Conservation (phyloP, 2,329 filamentous ascomycete genomes). For the Phialocephala sp. region DNA sequence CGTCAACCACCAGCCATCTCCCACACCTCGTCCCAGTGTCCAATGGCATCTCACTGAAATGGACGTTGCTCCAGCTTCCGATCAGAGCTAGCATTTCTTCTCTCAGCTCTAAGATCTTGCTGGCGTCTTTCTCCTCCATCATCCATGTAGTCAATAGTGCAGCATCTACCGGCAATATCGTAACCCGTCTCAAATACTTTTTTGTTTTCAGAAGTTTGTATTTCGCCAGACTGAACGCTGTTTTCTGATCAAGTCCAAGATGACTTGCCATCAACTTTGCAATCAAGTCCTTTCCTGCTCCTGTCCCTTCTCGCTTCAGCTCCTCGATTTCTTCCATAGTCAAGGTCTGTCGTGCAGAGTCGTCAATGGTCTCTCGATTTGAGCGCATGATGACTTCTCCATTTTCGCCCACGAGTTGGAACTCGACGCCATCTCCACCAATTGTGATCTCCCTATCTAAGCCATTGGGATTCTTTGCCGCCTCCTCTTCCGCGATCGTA, state of each 20-base stretch:
- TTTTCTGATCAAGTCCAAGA: slow-evolving; percentile 90
- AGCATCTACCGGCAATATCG: slow-evolving; percentile 82
- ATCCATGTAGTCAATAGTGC: slow-evolving; percentile 77
- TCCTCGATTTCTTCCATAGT: slow-evolving; percentile 74
- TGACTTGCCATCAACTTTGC: slow-evolving; percentile 92
- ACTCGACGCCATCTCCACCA: slow-evolving; percentile 50
- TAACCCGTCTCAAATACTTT: slow-evolving; percentile 91
- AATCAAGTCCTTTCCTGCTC: slow-evolving; percentile 86
- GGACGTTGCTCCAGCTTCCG: slow-evolving; percentile 89
- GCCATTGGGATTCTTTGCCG: slow-evolving; percentile 47
- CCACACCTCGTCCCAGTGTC: slow-evolving; percentile 43
- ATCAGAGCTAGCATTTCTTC: slow-evolving; percentile 83
- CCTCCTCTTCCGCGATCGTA: slow-evolving; percentile 61
- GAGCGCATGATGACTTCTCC: slow-evolving; percentile 59
- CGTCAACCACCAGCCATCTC: slow-evolving; percentile 72
- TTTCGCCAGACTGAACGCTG: slow-evolving; percentile 89
- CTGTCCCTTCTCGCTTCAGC: slow-evolving; percentile 73
- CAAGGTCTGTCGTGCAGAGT: slow-evolving; percentile 74
- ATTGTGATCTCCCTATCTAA: slow-evolving; percentile 47
- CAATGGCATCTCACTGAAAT: slow-evolving; percentile 54
- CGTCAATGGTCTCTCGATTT: slow-evolving; percentile 64
- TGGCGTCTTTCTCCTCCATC: slow-evolving; percentile 78
- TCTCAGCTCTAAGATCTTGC: slow-evolving; percentile 82
- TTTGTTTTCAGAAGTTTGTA: slow-evolving; percentile 94
- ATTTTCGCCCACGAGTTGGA: slow-evolving; percentile 52